Base-by-base conservation (phyloP, 345 rosid species). In the Kandelia obovata region DNA sequence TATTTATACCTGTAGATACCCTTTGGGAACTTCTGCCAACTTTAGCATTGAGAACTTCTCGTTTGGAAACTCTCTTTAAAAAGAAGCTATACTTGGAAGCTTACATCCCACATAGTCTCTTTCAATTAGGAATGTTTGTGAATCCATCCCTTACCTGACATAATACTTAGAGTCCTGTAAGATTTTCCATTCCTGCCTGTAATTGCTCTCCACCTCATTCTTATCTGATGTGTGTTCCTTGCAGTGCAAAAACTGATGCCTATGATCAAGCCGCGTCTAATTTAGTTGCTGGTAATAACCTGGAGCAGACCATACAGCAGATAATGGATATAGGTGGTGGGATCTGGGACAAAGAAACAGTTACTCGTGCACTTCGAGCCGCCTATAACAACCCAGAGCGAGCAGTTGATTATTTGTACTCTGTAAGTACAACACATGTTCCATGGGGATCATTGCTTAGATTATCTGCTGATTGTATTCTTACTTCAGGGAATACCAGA, bases 321-420 rank as follows among this genome's bases (percentile, higher is more conserved):
- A 64, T 95, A 73, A 85, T 95, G 96, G 99, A 95, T 73, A 87
- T 95, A 79, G 99, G 97, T 21, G 99, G 96, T 52, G 99, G 99
- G 56, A 86, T 68, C 55, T 95, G 99, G 99, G 98, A 89, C 80
- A 88, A 87, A 86, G 98, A 95, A 73, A 90, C 91, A 28, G 98
- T 95, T 73, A 76, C 81, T 52, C 89, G 96, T 58, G 99, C 99
- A 58, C 97, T 95, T 80, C 92, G 90, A 76, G 98, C 99, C 32
- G 98, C 99, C 63, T 90, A 92, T 78, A 95, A 92, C 79, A 95
- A 95, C 69, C 99, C 99, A 27, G 99, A 92, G 84, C 80, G 99
- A 70, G 99, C 99, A n/a, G 96, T 95, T 73, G 99, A 95, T 80
- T 95, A 95, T 79, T 75, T 95, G 25, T 95, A 92, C 75, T 84